Base-by-base conservation (phyloP, 2,329 filamentous ascomycete species). In the Rhexocercosporidium sp. region DNA sequence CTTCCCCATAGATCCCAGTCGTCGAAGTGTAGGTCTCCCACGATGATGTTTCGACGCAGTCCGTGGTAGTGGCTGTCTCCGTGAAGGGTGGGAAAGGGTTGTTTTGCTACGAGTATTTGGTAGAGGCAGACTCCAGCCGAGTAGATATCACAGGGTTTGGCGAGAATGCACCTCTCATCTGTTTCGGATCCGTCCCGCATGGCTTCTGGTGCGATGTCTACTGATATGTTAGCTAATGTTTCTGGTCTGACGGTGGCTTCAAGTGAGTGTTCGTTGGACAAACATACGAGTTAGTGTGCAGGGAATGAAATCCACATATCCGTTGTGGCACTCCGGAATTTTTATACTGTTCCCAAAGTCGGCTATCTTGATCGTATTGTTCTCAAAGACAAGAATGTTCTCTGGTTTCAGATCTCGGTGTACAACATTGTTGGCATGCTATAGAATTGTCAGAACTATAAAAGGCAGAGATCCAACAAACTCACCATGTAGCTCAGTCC, bases 401-500 rank as follows among this genome's bases (percentile, higher is more conserved):
- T 27, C 25, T 5, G 62, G 20, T 31, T 64, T 64, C 16, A 64
- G 53, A 41, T 64, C 62, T 22, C 31, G 20, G 20, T 64, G 62
- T 20, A 59, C 56, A 20, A 64, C 16, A 9, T 63, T 41, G 8
- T 29, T 39, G 5, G 8, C 11, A 54, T 59, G 62, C 62, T 64
- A 25, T 41, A 7, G 12, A 59, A 6, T 20, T 5, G 18, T 64
- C 31, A 59, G 54, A 7, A n/a, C n/a, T n/a, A n/a, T n/a, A n/a
- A n/a, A 41, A 34, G 14, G 20, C n/a, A 25, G 1, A 31, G 25
- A 18, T 12, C 31, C 7, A 25, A 22, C 7, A 29, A 3, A 54
- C 64, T 49, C 27, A 66, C 64, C 22, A 66, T 31, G 29, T 62
- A 62, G 1, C 12, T 14, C n/a, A 66, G 22, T 3, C 57, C 64